phyloP scores from a whole-genome alignment of 345 rosid genomes.

The Brassica nigra region DNA sequence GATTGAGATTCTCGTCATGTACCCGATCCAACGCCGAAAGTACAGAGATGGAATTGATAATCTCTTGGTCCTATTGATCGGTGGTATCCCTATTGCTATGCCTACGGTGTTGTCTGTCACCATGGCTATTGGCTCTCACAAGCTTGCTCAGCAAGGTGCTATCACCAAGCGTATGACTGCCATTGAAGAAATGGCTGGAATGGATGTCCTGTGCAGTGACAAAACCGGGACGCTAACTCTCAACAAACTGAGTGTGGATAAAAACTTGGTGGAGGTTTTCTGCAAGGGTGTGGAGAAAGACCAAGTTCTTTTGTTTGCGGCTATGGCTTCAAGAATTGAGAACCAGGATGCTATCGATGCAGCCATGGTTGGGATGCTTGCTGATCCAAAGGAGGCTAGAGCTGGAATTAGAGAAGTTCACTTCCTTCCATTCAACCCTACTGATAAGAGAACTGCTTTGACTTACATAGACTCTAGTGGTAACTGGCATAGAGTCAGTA shows the following conservation, averaged over 20 bases:
- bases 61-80: constrained; percentile 77
- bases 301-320: constrained; percentile 67
- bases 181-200: constrained; percentile 89
- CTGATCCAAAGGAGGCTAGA: constrained; percentile 85
- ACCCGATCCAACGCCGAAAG: constrained; percentile 71
- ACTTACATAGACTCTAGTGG: constrained; percentile 74
- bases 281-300: constrained; percentile 69
- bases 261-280: constrained; percentile 76
- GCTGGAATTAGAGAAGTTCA: constrained; percentile 74
- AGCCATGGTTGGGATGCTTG: constrained; percentile 84
- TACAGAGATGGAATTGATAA: constrained; percentile 89
- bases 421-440: constrained; percentile 85
- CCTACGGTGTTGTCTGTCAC: constrained; percentile 93
- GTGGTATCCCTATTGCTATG: constrained; percentile 96
- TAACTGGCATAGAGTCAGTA: constrained; percentile 75
- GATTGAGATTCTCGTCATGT: constrained; percentile 81
- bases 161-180: constrained; percentile 96
- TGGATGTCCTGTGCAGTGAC: constrained; percentile 92
- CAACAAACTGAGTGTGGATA: constrained; percentile 74
- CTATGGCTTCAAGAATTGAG: constrained; percentile 82
- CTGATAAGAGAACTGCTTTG: constrained; percentile 86
- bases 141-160: constrained; percentile 82
- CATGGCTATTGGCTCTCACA: constrained; percentile 90
- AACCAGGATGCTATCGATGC: constrained; percentile 94
- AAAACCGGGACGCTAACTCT: constrained; percentile 88